Percentiles rank a stretch among this genome's conserved stretches.
phyloP scores from a whole-genome alignment of 208 protist species.

The Crithidia acanthocephali region DNA sequence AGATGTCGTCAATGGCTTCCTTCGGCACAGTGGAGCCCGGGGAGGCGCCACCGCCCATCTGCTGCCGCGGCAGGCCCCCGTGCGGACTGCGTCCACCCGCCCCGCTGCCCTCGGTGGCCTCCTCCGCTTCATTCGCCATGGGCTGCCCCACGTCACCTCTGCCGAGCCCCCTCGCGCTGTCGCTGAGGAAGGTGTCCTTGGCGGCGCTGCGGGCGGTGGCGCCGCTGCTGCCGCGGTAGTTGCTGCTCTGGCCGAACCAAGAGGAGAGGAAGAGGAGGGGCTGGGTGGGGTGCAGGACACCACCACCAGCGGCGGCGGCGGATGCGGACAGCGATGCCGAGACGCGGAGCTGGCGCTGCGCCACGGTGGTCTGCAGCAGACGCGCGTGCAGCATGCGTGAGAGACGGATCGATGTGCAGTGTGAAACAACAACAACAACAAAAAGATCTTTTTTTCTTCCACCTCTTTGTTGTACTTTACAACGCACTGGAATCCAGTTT shows the following conservation, averaged over 20 bases:
- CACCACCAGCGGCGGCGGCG: neutral
- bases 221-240: conserved; percentile 22
- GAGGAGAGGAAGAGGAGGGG: conserved; percentile 27
- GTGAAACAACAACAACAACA: no score
- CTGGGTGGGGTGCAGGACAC: conserved; percentile 10
- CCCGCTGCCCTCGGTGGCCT: conserved; percentile 27
- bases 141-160: conserved; percentile 32
- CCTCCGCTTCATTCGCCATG: conserved; percentile 30
- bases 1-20: conserved; percentile 47
- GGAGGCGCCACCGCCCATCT: conserved; percentile 18
- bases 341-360: neutral
- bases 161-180: conserved; percentile 36
- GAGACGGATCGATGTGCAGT: neutral
- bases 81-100: neutral
- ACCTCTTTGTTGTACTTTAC: no score
- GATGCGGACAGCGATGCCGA: neutral
- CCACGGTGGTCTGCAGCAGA: neutral
- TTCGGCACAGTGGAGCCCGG: conserved; percentile 38
- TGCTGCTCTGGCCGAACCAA: conserved; percentile 29
- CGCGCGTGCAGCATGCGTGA: neutral
- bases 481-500: no score
- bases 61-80: conserved; percentile 8
- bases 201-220: conserved; percentile 13
- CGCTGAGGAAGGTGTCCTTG: conserved; percentile 36
- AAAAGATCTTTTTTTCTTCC: no score